Conservation (phyloP, 192 early-diverging fungal species). For the Backusella parvicylindrica region DNA sequence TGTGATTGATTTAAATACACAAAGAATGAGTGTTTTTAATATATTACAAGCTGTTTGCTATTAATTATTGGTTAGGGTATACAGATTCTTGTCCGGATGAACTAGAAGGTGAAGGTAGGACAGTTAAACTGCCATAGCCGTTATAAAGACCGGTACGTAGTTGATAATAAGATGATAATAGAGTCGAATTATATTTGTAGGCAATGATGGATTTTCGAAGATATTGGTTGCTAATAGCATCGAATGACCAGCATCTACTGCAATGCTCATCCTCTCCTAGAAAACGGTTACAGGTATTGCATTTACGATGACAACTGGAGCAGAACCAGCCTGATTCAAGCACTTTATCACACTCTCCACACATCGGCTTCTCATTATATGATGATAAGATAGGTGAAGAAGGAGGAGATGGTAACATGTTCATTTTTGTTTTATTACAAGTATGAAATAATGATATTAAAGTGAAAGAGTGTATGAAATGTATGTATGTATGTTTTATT, state of each 20-base stretch:
- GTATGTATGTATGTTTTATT: background rate
- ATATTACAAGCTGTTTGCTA: background rate
- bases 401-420: conserved; percentile 20
- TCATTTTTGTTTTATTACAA: background rate
- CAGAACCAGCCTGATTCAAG: conserved; percentile 33
- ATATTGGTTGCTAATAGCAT: conserved; percentile 1
- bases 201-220: background rate
- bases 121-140: background rate
- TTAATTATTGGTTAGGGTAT: background rate
- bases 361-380: conserved; percentile 8
- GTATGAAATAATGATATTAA: background rate
- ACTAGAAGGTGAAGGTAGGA: conserved; percentile 4
- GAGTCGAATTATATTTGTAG: conserved; percentile 2
- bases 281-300: conserved; percentile 32
- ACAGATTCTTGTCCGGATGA: background rate
- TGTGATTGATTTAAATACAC: background rate
- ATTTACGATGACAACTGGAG: conserved; percentile 29
- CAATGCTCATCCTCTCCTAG: conserved; percentile 27
- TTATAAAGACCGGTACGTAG: background rate
- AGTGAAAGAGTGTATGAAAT: background rate
- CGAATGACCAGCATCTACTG: conserved; percentile 33
- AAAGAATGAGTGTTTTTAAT: background rate
- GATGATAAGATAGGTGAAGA: conserved; percentile 8
- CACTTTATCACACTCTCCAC: conserved; percentile 26
- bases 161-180: conserved; percentile 4